These are phyloP conservation scores for Leccinum rimulosum DNA, from an alignment of 768 basidiomycete genomes.

Conservation along the genomic window DNA sequence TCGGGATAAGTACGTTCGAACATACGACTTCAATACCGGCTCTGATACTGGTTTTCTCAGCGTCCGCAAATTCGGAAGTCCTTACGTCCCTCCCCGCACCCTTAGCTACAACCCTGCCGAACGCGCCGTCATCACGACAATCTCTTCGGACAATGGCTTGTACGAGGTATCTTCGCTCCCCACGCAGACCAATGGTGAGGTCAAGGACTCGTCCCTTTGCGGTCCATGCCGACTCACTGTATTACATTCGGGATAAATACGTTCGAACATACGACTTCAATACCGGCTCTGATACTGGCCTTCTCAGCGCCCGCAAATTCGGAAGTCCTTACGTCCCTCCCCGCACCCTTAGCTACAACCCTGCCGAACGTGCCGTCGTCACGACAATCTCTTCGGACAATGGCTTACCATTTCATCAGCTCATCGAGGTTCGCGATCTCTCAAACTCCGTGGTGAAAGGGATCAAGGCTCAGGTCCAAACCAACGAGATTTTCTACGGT, in stretches of 20 bases:
- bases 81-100: constrained; percentile 91
- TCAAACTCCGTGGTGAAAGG: constrained; percentile 92
- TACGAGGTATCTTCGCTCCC: constrained; percentile 83
- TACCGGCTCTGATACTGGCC: constrained; percentile 86
- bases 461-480: constrained; percentile 92
- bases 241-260: constrained; percentile 98
- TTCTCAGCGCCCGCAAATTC: constrained; percentile 85
- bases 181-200: constrained; percentile 61
- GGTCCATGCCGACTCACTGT: constrained; percentile 85
- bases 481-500: constrained; percentile 98
- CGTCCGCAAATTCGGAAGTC: constrained; percentile 93
- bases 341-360: constrained; percentile 93
- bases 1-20: constrained; percentile 96
- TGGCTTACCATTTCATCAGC: constrained; percentile 41
- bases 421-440: constrained; percentile 93
- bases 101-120: constrained; percentile 98
- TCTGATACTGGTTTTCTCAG: constrained; percentile 90
- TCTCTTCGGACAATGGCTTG: constrained; percentile 88
- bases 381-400: constrained; percentile 90
- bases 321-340: constrained; percentile 95
- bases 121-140: constrained; percentile 85
- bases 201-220: constrained; percentile 91
- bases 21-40: constrained; percentile 90
- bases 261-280: constrained; percentile 94
- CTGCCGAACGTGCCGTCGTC: constrained; percentile 91